phyloP scores from a whole-genome alignment of 2,329 filamentous ascomycete species.

The Cladosporium sp. region DNA sequence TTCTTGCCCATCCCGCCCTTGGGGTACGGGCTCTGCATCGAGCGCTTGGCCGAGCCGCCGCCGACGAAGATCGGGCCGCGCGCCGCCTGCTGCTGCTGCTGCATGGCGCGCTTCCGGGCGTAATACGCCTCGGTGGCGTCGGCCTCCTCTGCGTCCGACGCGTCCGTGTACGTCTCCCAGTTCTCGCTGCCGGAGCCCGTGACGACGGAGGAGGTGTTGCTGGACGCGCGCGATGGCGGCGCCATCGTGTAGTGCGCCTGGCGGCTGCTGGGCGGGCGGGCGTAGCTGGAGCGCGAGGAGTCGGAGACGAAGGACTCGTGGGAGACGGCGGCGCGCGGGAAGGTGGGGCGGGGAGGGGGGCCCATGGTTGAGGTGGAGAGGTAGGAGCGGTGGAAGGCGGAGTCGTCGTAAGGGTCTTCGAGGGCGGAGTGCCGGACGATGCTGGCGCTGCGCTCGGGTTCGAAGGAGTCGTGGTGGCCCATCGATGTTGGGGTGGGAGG shows the following conservation, averaged over 20 bases:
- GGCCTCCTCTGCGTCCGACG: constrained; percentile 36
- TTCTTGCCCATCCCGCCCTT: constrained; percentile 11
- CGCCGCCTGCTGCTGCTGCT: not conserved
- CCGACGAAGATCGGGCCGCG: constrained; percentile 4
- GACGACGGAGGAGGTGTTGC: constrained; percentile 30
- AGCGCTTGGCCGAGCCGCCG: constrained; percentile 5
- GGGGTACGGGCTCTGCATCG: constrained; percentile 10
- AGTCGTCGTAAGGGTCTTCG: constrained; percentile 82
- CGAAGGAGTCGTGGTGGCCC: constrained; percentile 28
- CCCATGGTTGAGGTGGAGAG: constrained; percentile 23
- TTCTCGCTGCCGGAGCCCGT: constrained; percentile 71
- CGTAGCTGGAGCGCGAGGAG: constrained; percentile 11
- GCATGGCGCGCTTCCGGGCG: constrained; percentile 47
- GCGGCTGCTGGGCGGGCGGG: constrained; percentile 24
- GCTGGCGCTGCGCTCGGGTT: constrained; percentile 48
- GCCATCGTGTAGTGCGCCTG: constrained; percentile 23
- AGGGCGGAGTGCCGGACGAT: constrained; percentile 57
- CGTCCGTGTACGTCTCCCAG: constrained; percentile 92
- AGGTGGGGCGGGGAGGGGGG: constrained; percentile 16
- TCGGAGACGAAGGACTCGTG: constrained; percentile 16
- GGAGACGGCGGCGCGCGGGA: constrained; percentile 11
- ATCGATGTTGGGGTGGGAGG: constrained; percentile 43
- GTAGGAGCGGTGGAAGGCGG: constrained; percentile 21
- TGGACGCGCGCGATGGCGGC: constrained; percentile 27
- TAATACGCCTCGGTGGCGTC: constrained; percentile 76